Base-by-base conservation (phyloP, 2,329 filamentous ascomycete species). In the Penicillium sp. region DNA sequence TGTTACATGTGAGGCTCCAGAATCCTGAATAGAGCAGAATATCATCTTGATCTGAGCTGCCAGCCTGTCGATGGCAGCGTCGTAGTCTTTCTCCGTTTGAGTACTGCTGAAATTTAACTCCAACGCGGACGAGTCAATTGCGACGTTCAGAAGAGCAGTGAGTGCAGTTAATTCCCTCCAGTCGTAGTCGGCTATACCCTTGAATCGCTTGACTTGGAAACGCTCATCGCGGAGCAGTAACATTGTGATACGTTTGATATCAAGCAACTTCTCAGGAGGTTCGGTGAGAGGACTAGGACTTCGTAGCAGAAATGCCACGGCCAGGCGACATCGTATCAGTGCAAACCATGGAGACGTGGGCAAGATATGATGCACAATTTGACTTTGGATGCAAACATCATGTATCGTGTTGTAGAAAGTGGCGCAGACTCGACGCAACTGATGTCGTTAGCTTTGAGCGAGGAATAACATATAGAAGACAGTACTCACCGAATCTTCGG, bases 91-190 rank as follows among this genome's bases (percentile, higher is more conserved):
- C 41, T 77, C 72, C 42, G 65, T 62, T 41, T 61, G 62, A 42
- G 55, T 56, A 42, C 71, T 66, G 38, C 58, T 43, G 40, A 65
- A 65, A 6, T 52, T 64, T 6, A 61, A 47, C 48, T 56, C 65
- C 47, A 54, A 66, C 57, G 68, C 67, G 2, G 79, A 87, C 51
- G 84, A 80, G 52, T 88, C 87, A 45, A 96, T 75, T 15, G 81
- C 84, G 34, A 88, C 78, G 61, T 93, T 84, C 5, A 96, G 77
- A 19, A 94, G 77, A 3, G 77, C 70, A 3, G 87, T 73, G 15
- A 82, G 75, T 2, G 85, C 82, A 31, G 77, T 74, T 1, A 96
- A 77, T 48, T 83, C 75, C 15, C 75, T 72, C 67, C 87, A 95
- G 67, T 95, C 71, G 15, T 68, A 67, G 17, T 66, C 59, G 3